Evolutionary conservation across 192 early-diverging fungal species (phyloP).

Genomic region (Oehlia diaphana): DNA sequence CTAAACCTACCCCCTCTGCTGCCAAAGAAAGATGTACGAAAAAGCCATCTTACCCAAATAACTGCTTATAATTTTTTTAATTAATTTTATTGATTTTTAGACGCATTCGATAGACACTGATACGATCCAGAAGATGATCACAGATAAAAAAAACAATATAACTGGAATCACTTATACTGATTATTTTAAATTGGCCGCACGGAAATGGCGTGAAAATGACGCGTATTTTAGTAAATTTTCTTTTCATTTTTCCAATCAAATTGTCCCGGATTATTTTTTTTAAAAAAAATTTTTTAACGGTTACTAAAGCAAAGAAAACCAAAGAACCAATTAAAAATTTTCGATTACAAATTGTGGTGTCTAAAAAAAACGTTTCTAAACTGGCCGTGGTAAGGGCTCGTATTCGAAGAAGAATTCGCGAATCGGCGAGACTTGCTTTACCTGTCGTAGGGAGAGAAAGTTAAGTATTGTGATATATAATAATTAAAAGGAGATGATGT

Average conservation of each 20-base stretch:
- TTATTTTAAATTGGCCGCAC: background rate
- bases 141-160: conserved; percentile 2
- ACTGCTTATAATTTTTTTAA: background rate
- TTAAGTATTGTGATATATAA: background rate
- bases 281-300: background rate
- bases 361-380: conserved; percentile 19
- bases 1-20: background rate
- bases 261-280: no score
- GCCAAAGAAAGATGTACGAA: background rate
- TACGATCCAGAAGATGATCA: background rate
- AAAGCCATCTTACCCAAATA: background rate
- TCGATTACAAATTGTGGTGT: conserved; percentile 9
- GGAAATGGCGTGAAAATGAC: conserved; percentile 8
- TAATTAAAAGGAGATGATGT: background rate
- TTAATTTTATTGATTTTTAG: background rate
- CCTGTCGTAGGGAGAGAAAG: background rate
- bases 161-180: background rate
- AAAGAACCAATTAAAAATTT: background rate
- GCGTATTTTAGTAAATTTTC: background rate
- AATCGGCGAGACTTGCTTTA: conserved; percentile 11
- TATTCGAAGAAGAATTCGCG: conserved; percentile 7
- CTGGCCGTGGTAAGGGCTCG: conserved; percentile 7
- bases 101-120: background rate
- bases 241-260: background rate
- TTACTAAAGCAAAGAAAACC: conserved; percentile 10